Percentiles rank a stretch among this genome's conserved stretches.
phyloP scores from a whole-genome alignment of 192 early-diverging fungal species.

The Mortierella antarctica region DNA sequence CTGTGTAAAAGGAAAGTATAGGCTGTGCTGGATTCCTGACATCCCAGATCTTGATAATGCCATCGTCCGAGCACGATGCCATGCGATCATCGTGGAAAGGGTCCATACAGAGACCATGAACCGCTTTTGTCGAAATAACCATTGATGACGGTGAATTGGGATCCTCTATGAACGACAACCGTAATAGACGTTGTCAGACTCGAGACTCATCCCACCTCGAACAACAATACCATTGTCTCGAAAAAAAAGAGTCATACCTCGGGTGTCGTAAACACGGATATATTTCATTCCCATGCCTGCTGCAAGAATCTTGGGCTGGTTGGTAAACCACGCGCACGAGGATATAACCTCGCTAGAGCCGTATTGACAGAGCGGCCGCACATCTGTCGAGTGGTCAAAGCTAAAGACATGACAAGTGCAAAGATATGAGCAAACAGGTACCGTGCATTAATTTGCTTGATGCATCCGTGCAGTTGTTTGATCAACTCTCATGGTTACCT shows the following conservation, averaged over 20 bases:
- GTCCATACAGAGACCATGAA: constrained; percentile 73
- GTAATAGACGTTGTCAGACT: neutral
- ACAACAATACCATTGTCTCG: neutral
- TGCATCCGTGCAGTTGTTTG: neutral
- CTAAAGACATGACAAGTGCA: neutral
- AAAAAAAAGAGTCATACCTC: constrained; percentile 50
- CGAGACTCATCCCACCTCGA: no score
- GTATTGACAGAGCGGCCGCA: constrained; percentile 63
- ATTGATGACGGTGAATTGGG: constrained; percentile 56
- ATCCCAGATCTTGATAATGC: constrained; percentile 81
- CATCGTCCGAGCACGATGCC: constrained; percentile 77
- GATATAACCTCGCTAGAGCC: constrained; percentile 73
- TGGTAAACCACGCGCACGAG: constrained; percentile 76
- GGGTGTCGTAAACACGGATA: constrained; percentile 76
- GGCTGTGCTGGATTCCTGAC: constrained; percentile 70
- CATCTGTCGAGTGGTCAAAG: constrained; percentile 39
- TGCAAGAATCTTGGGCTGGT: constrained; percentile 63
- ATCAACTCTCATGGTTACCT: constrained; percentile 5
- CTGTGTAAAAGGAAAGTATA: constrained; percentile 49
- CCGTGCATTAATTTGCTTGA: neutral
- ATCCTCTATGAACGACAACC: constrained; percentile 40
- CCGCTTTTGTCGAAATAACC: constrained; percentile 74
- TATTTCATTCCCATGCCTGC: constrained; percentile 80
- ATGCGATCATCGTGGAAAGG: constrained; percentile 75
- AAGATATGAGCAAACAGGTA: neutral